phyloP scores from a whole-genome alignment of 2,329 filamentous ascomycete genomes.

The Fusarium citri region DNA sequence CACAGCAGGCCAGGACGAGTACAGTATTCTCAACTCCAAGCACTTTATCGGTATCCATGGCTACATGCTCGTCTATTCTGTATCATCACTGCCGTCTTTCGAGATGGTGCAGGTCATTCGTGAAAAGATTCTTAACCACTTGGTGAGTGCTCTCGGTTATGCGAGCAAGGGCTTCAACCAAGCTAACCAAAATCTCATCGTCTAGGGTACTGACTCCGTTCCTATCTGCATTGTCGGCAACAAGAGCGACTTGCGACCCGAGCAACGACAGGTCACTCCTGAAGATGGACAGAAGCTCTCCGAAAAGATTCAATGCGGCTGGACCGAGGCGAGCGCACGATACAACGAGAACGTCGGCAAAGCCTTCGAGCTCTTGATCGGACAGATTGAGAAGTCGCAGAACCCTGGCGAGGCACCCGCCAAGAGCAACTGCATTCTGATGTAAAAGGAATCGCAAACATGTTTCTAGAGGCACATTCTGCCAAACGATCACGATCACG shows the following conservation, averaged over 20 bases:
- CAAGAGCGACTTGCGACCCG: constrained; percentile 92
- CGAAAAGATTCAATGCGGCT: constrained; percentile 90
- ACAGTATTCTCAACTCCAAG: constrained; percentile 97
- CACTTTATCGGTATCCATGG: constrained; percentile 99
- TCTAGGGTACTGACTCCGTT: constrained; percentile 87
- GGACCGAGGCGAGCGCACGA: constrained; percentile 93
- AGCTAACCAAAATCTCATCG: constrained; percentile 6
- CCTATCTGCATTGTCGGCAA: constrained; percentile 96
- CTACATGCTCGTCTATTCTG: constrained; percentile 99
- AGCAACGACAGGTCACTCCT: constrained; percentile 88
- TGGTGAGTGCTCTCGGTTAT: constrained; percentile 68
- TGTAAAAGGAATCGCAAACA: constrained; percentile 66
- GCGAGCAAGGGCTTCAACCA: not conserved
- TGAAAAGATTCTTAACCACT: constrained; percentile 96
- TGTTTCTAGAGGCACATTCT: constrained; percentile 2
- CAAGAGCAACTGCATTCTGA: constrained; percentile 83
- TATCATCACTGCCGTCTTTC: constrained; percentile 91
- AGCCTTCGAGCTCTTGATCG: constrained; percentile 94
- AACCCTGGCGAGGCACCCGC: constrained; percentile 87
- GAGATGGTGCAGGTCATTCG: constrained; percentile 97
- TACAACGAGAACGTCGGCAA: constrained; percentile 94
- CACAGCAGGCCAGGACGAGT: constrained; percentile 98
- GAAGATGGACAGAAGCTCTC: constrained; percentile 88
- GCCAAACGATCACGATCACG: constrained; percentile 20
- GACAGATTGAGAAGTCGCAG: constrained; percentile 92